A percentile compares a stretch with the other conserved stretches of the same genome.
phyloP scores from a whole-genome alignment of 176 grass and related monocot genomes.

The sorghum (Sorghum bicolor) region DNA sequence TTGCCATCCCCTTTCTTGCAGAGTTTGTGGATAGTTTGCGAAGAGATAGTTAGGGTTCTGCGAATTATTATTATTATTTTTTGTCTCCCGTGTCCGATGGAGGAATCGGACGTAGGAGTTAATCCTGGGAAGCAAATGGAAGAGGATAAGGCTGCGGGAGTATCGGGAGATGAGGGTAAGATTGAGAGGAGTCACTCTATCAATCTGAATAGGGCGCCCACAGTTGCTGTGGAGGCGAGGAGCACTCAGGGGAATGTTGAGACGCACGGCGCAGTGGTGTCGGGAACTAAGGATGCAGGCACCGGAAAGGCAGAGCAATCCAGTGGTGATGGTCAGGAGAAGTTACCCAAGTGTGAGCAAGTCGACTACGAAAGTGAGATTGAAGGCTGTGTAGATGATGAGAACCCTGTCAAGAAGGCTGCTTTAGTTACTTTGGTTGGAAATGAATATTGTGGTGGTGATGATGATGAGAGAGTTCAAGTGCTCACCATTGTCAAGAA shows the following conservation, averaged over 20 bases:
- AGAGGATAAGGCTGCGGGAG: neutral
- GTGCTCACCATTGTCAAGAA: constrained; percentile 43
- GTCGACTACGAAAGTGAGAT: constrained; percentile 19
- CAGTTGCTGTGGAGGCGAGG: neutral
- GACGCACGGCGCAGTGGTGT: neutral
- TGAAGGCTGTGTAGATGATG: neutral
- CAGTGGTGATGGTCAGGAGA: constrained; percentile 7
- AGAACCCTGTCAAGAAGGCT: constrained; percentile 15
- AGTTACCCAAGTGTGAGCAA: constrained; percentile 27
- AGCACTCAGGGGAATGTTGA: neutral
- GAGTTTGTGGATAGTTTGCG: constrained; percentile 16
- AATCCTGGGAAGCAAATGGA: constrained; percentile 11
- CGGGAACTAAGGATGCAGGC: neutral
- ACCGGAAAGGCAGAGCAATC: neutral
- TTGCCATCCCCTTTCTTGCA: neutral
- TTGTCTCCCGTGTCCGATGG: neutral
- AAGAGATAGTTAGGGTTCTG: constrained; percentile 24
- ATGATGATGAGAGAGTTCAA: neutral
- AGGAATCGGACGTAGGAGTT: constrained; percentile 21
- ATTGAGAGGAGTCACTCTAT: constrained; percentile 41
- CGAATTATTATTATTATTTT: neutral
- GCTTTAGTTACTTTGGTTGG: neutral
- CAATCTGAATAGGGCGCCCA: constrained; percentile 55
- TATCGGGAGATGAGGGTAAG: constrained; percentile 5
- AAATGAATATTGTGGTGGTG: constrained; percentile 8